phyloP scores from a whole-genome alignment of 148 eudicot species.

The Nepenthes mirabilis region DNA sequence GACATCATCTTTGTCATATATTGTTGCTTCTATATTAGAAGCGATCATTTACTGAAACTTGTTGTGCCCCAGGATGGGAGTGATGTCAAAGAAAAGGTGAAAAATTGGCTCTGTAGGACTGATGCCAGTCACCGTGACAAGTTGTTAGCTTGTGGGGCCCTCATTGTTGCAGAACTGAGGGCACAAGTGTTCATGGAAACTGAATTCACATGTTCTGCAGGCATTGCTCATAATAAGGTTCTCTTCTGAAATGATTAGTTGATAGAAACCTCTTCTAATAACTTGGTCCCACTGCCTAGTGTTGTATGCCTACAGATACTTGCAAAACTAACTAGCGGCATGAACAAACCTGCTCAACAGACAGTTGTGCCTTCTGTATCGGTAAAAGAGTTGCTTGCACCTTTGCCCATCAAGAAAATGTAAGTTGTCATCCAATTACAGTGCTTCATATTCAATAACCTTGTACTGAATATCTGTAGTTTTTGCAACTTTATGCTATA shows the following conservation, averaged over 20 bases:
- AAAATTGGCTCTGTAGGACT: constrained; percentile 45
- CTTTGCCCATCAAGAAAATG: constrained; percentile 93
- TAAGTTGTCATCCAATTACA: constrained; percentile 18
- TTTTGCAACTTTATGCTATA: background rate
- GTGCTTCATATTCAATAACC: background rate
- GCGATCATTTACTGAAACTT: no score
- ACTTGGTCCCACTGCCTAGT: constrained; percentile 1
- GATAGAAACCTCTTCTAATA: background rate
- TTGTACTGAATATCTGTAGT: background rate
- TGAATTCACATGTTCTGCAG: constrained; percentile 93
- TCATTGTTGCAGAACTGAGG: constrained; percentile 88
- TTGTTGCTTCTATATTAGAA: no score
- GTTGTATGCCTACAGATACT: constrained; percentile 46
- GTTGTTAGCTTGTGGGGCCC: constrained; percentile 83
- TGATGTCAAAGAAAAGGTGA: constrained; percentile 36
- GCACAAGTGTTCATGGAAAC: constrained; percentile 78
- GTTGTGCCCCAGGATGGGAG: constrained; percentile 29
- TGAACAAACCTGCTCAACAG: constrained; percentile 97
- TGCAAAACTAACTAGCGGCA: constrained; percentile 88
- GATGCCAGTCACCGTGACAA: constrained; percentile 69
- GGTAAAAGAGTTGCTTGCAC: constrained; percentile 55
- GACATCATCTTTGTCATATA: no score
- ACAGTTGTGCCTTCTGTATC: constrained; percentile 69
- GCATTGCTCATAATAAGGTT: constrained; percentile 93
- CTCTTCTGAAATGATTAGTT: background rate